phyloP scores from a whole-genome alignment of 2,329 filamentous ascomycete genomes.

The Akanthomyces lecanii region DNA sequence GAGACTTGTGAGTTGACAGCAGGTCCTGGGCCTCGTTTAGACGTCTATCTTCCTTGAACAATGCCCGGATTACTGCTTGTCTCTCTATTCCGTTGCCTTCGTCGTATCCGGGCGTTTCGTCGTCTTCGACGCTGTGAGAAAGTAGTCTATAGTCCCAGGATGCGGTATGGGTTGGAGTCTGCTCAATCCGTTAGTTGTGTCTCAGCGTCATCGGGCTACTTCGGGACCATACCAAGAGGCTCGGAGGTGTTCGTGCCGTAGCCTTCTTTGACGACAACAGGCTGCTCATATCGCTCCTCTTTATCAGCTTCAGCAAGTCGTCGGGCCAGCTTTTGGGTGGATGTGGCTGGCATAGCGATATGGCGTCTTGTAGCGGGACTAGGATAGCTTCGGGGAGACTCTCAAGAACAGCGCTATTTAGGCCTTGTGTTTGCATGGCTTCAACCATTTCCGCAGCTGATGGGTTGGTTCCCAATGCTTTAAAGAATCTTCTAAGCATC shows the following conservation, averaged over 20 bases:
- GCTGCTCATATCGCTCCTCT: constrained; percentile 74
- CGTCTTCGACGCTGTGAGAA: constrained; percentile 61
- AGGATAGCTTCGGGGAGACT: constrained; percentile 82
- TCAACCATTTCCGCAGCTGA: constrained; percentile 64
- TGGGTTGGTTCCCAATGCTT: constrained; percentile 47
- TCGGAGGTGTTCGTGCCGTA: constrained; percentile 30
- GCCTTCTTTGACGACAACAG: constrained; percentile 47
- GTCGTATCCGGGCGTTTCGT: constrained; percentile 59
- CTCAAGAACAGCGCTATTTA: constrained; percentile 66
- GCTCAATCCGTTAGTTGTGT: neutral
- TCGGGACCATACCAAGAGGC: constrained; percentile 39
- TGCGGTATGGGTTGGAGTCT: constrained; percentile 61
- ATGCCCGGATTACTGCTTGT: constrained; percentile 73
- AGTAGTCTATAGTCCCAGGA: constrained; percentile 74
- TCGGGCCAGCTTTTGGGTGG: constrained; percentile 74
- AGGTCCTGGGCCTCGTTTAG: constrained; percentile 81
- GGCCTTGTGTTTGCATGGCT: constrained; percentile 60
- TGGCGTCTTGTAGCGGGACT: constrained; percentile 74
- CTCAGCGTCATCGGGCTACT: neutral
- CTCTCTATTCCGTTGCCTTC: constrained; percentile 81
- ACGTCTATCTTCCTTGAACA: constrained; percentile 88
- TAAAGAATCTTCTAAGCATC: constrained; percentile 66
- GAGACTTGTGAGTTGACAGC: constrained; percentile 78
- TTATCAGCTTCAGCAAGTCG: constrained; percentile 68
- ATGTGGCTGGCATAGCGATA: constrained; percentile 76